Conservation (phyloP, 2,329 filamentous ascomycete genomes). For the Claviceps sp. region DNA sequence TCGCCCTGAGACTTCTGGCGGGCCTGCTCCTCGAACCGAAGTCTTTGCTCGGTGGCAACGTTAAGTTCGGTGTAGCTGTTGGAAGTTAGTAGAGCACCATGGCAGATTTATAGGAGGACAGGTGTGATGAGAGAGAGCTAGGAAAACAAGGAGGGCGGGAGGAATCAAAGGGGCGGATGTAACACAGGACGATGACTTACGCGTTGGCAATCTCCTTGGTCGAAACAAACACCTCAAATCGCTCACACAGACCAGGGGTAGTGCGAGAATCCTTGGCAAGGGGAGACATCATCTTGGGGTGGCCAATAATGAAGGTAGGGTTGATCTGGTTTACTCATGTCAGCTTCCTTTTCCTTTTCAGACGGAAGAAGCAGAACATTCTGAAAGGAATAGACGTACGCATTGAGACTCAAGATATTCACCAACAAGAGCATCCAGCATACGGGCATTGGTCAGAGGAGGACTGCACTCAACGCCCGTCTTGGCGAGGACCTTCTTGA, state of each 20-base stretch:
- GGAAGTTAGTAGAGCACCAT: not conserved
- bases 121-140: not conserved
- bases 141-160: not conserved
- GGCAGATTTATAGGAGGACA: not conserved
- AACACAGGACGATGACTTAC: constrained; percentile 14
- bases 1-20: constrained; percentile 93
- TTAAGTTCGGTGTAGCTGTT: constrained; percentile 71
- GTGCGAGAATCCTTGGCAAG: constrained; percentile 88
- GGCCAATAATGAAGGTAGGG: constrained; percentile 53
- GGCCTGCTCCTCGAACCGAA: constrained; percentile 81
- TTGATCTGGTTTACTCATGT: constrained; percentile 38
- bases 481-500: constrained; percentile 75
- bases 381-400: constrained; percentile 17
- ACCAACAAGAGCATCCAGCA: constrained; percentile 89
- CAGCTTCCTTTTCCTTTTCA: not conserved
- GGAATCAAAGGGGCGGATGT: too few relatives aligned
- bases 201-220: constrained; percentile 80
- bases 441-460: constrained; percentile 83
- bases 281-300: constrained; percentile 66
- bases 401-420: constrained; percentile 93
- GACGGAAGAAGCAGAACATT: not conserved
- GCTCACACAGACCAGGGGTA: constrained; percentile 76
- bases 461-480: constrained; percentile 79
- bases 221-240: constrained; percentile 86
- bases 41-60: constrained; percentile 86